These are phyloP conservation scores for Coemansia erecta DNA, from an alignment of 192 early-diverging fungal species.

Conservation along the genomic window DNA sequence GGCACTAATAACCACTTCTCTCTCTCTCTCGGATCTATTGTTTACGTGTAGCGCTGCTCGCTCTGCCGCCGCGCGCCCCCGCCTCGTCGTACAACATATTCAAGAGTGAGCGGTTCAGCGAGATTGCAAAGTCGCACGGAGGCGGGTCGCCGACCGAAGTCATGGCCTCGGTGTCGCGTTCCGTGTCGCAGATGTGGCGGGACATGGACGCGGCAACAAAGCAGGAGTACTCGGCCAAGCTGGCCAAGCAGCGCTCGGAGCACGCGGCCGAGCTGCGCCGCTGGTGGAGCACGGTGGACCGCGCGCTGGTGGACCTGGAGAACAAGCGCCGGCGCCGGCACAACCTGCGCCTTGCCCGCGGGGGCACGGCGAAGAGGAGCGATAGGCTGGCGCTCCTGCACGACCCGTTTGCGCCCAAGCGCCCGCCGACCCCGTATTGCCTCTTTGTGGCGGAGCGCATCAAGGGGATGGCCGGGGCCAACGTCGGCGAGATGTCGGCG, in stretches of 20 bases:
- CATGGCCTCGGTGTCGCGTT: slow-evolving; percentile 8
- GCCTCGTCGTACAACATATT: neutral
- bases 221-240: slow-evolving; percentile 7
- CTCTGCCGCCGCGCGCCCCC: neutral
- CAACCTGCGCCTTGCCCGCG: slow-evolving; percentile 6
- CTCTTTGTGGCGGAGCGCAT: slow-evolving; percentile 9
- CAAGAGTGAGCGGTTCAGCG: neutral
- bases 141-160: neutral
- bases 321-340: slow-evolving; percentile 35
- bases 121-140: neutral
- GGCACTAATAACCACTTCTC: too few species aligned
- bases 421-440: slow-evolving; percentile 14
- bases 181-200: slow-evolving; percentile 18
- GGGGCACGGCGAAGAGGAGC: neutral
- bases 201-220: slow-evolving; percentile 15
- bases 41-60: neutral
- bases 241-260: slow-evolving; percentile 5
- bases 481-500: neutral
- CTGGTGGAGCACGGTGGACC: slow-evolving; percentile 41
- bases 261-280: slow-evolving; percentile 18
- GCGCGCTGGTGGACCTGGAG: slow-evolving; percentile 30
- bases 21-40: too few species aligned
- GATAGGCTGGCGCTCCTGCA: slow-evolving; percentile 22
- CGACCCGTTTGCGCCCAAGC: slow-evolving; percentile 45
- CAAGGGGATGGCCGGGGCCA: neutral